Evolutionary conservation across 2,329 filamentous ascomycete genomes (phyloP).

Genomic region (Sarocladium oryzae): DNA sequence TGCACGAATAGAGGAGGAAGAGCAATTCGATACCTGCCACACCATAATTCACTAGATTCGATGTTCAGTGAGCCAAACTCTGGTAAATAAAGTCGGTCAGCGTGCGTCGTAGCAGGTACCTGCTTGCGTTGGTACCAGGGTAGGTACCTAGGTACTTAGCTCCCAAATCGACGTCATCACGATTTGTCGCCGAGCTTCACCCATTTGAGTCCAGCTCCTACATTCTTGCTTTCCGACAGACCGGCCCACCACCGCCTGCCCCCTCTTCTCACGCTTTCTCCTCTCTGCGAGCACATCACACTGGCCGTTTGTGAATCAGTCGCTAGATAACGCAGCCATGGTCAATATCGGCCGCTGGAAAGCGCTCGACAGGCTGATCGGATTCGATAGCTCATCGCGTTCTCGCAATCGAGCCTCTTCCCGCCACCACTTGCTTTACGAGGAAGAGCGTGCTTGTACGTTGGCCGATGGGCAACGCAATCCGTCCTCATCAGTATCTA

Average conservation of each 20-base stretch:
- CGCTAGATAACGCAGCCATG: neutral
- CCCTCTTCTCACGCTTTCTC: neutral
- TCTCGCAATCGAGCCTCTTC: slow-evolving; percentile 6
- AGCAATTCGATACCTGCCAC: too few species aligned
- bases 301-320: neutral
- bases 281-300: neutral
- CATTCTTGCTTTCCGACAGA: neutral
- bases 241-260: neutral
- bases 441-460: slow-evolving; percentile 40
- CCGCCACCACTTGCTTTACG: slow-evolving; percentile 31
- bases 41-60: too few species aligned
- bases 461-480: slow-evolving; percentile 11
- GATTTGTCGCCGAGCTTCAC: neutral
- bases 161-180: neutral
- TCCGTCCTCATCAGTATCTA: neutral
- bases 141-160: too few species aligned
- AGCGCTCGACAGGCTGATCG: slow-evolving; percentile 24
- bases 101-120: too few species aligned
- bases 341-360: slow-evolving; percentile 18
- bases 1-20: too few species aligned
- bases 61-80: too few species aligned
- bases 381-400: slow-evolving; percentile 17
- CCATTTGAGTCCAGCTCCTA: neutral
- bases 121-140: too few species aligned
- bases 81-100: too few species aligned